Conservation (phyloP, 441 rosid genomes). For the Adansonia gregorii region DNA sequence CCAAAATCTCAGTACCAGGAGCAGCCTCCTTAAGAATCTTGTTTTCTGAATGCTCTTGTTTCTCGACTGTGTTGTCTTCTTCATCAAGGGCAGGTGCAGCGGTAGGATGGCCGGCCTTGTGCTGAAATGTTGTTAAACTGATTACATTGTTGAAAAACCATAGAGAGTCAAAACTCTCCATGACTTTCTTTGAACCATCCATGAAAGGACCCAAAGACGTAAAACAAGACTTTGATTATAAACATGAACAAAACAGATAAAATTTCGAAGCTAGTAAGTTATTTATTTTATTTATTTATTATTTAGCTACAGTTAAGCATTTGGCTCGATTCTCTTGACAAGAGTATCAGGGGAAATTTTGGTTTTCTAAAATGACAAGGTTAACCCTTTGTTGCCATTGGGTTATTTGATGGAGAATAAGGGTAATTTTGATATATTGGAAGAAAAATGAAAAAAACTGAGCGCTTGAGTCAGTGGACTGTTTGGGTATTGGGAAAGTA, state of each 20-base stretch:
- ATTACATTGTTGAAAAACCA: slow-evolving; percentile 55
- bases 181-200: slow-evolving; percentile 34
- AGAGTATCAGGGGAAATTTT: not conserved
- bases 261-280: too few species aligned
- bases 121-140: slow-evolving; percentile 16
- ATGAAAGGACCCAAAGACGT: slow-evolving; percentile 24
- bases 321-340: not conserved
- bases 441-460: not conserved
- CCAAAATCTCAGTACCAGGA: not conserved
- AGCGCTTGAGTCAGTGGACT: slow-evolving; percentile 13
- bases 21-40: not conserved
- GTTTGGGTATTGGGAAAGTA: not conserved
- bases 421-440: slow-evolving; percentile 19
- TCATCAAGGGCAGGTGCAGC: not conserved
- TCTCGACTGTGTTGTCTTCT: not conserved
- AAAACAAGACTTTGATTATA: not conserved
- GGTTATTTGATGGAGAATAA: not conserved
- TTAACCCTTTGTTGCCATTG: not conserved
- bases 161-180: slow-evolving; percentile 47
- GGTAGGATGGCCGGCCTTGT: not conserved
- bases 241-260: not conserved
- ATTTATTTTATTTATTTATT: too few species aligned
- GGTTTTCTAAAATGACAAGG: not conserved
- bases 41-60: slow-evolving; percentile 23
- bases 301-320: not conserved